Evolutionary conservation across 2,329 filamentous ascomycete genomes (phyloP).

Genomic region (Didymella sp.): DNA sequence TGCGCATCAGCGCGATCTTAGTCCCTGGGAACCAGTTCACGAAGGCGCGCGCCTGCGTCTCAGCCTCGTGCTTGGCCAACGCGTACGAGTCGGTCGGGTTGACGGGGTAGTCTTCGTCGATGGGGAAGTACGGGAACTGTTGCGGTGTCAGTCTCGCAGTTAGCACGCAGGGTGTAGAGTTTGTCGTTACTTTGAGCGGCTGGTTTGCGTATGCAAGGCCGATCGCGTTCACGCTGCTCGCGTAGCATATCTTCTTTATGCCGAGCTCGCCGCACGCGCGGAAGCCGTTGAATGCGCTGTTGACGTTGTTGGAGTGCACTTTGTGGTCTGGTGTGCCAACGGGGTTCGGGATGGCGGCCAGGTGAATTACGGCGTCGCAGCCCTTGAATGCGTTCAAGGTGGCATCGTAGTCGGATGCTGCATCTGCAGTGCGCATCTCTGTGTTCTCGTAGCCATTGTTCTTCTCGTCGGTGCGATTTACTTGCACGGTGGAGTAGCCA

Average conservation of each 20-base stretch:
- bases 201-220: neutral
- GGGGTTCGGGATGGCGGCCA: slow-evolving; percentile 48
- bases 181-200: no score
- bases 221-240: neutral
- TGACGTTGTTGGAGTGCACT: slow-evolving; percentile 51
- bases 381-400: slow-evolving; percentile 43
- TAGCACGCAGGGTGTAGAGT: no score
- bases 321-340: slow-evolving; percentile 40
- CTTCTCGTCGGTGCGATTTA: slow-evolving; percentile 43
- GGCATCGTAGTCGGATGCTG: slow-evolving; percentile 43
- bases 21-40: neutral
- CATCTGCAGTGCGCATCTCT: slow-evolving; percentile 46
- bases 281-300: slow-evolving; percentile 46
- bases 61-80: neutral
- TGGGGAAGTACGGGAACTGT: neutral
- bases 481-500: slow-evolving; percentile 46
- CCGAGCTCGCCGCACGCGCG: neutral
- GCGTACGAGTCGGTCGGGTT: neutral
- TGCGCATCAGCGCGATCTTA: neutral
- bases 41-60: neutral
- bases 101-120: neutral
- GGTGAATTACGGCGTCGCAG: slow-evolving; percentile 51
- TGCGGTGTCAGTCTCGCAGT: no score
- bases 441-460: slow-evolving; percentile 42
- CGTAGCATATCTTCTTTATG: neutral